Evolutionary conservation across 495 filamentous ascomycete species (phyloP), one percentile per base, ranked within the genome.

Genomic region (Aspergillus baeticus): DNA sequence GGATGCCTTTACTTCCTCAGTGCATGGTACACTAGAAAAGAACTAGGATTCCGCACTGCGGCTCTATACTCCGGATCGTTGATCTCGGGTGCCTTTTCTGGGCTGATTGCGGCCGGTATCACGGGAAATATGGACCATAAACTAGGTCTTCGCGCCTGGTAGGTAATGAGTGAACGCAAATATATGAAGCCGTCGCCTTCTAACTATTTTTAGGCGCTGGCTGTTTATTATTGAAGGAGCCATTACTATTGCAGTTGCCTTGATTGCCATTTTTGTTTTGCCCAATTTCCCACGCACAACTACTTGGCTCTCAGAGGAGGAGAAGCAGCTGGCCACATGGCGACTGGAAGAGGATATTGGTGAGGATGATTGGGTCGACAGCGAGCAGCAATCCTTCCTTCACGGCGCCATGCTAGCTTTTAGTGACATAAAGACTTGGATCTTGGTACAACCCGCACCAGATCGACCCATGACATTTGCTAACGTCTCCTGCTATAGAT

Each of bases 281-380:
- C 90, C 90, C 13, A 87, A 94, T 67, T 90, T 90, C 58, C 90
- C 89, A n/a, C 76, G 85, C 17, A 92, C 88, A 33, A 92, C 88
- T 1, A 64, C 59, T 10, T 91, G 89, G 87, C 73, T 93, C 15
- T 84, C 78, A 2, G 81, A 88, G 43, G 81, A 88, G 61, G 87
- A 92, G 64, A 79, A 80, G 33, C 72, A 81, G 10, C 72, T 92
- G 10, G 89, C 88, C 36, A 69, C 79, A 26, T 91, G 85, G 83
- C 75, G 89, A 6, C 67, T 92, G 8, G 81, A 87, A 56, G 87
- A 90, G 61, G 90, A 96, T 68, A 86, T 90, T 54, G 90, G 91
- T 10, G 78, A 87, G 60, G 87, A 88, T 58, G 89, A 93, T 68
- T 87, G 84, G 87, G 69, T 81, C 21, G 81, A 79, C 35, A 78